A percentile compares a stretch with the other conserved stretches of the same genome.
These are phyloP conservation scores for Amaranthus hypochondriacus DNA, from an alignment of 148 eudicot species.

Conservation along the genomic window DNA sequence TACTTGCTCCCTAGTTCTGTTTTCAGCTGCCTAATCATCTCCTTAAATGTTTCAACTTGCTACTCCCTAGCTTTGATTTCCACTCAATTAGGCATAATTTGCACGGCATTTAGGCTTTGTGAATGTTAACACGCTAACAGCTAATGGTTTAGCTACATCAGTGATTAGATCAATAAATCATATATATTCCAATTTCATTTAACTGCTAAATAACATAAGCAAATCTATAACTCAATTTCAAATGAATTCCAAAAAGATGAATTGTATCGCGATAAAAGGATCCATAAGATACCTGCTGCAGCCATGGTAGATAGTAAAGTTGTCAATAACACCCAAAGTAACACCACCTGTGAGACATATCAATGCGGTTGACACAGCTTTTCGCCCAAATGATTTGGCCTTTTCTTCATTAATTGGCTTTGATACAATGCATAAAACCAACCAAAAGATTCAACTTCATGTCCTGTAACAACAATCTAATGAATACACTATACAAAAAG, in stretches of 20 bases:
- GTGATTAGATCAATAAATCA: background rate
- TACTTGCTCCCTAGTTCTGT: constrained; percentile 40
- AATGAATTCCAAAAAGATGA: background rate
- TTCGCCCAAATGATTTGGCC: constrained; percentile 53
- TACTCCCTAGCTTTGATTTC: constrained; percentile 51
- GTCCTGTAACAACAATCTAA: too few relatives aligned
- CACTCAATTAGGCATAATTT: constrained; percentile 28
- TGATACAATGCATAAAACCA: constrained; percentile 26
- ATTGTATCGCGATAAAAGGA: background rate
- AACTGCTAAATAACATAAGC: background rate
- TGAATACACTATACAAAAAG: too few relatives aligned
- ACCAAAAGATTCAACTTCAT: background rate
- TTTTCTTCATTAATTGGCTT: constrained; percentile 36
- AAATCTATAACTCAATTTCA: background rate
- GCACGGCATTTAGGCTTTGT: background rate
- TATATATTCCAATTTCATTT: background rate
- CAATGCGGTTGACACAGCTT: constrained; percentile 52
- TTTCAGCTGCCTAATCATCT: constrained; percentile 42
- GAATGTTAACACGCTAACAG: background rate
- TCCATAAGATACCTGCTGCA: constrained; percentile 60
- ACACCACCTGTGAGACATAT: constrained; percentile 80
- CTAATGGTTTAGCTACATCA: background rate
- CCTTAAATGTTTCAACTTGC: constrained; percentile 40
- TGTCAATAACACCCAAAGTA: constrained; percentile 83
- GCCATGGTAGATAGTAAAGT: constrained; percentile 65